A percentile compares a stretch with the other conserved stretches of the same genome.
phyloP scores from a whole-genome alignment of 306 rosid species.

The Vigna mungo region DNA sequence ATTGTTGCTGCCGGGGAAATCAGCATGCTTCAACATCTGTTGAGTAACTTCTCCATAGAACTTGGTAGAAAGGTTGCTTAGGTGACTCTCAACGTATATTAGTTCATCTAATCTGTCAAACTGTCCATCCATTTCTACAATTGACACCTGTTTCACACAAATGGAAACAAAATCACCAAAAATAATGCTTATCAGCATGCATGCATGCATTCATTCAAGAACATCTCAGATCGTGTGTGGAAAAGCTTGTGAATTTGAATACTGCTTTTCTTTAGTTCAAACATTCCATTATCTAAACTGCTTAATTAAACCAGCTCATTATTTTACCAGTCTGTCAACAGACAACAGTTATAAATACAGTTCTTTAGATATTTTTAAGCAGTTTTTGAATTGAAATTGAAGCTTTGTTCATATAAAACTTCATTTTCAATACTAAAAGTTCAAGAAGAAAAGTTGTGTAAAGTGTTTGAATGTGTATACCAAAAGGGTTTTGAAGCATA shows the following conservation, averaged over 20 bases:
- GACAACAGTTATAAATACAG: too few species aligned
- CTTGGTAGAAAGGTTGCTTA: conserved; percentile 87
- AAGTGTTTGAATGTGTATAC: background rate
- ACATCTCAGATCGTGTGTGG: conserved; percentile 3
- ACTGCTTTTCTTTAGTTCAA: background rate
- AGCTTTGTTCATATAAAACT: background rate
- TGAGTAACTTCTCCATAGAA: conserved; percentile 99
- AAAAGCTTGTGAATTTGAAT: background rate
- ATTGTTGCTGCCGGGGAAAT: conserved; percentile 97
- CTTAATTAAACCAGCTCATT: background rate
- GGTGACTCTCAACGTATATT: conserved; percentile 95
- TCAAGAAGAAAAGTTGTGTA: background rate
- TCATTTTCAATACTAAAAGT: background rate
- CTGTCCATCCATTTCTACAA: conserved; percentile 98
- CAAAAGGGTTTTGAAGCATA: background rate
- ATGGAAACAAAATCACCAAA: background rate
- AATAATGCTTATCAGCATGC: background rate
- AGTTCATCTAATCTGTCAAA: conserved; percentile 98
- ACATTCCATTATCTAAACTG: background rate
- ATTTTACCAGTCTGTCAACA: too few species aligned
- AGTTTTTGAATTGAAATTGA: background rate
- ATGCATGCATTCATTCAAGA: background rate
- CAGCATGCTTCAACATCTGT: conserved; percentile 97
- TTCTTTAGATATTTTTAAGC: background rate
- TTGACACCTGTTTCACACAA: conserved; percentile 69